These are phyloP conservation scores for Hansfordia pulvinata DNA, from an alignment of 2,329 filamentous ascomycete species.

Conservation along the genomic window DNA sequence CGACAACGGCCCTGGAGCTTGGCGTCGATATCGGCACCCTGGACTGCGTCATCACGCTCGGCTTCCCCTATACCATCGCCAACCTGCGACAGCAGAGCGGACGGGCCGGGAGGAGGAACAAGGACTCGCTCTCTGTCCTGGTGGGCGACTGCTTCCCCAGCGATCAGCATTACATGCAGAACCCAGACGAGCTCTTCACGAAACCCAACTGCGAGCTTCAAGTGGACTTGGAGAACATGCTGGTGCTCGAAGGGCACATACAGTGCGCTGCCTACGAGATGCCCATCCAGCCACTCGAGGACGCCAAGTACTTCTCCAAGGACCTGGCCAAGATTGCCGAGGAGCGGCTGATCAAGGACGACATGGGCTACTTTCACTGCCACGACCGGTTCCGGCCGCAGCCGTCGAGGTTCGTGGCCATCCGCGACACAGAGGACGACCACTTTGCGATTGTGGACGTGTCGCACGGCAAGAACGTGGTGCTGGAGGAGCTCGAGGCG, in stretches of 20 bases:
- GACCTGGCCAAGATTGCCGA: conserved; percentile 58
- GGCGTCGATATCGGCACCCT: conserved; percentile 91
- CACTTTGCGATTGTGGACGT: conserved; percentile 90
- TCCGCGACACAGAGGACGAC: conserved; percentile 78
- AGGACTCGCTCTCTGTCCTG: conserved; percentile 80
- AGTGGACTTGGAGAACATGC: conserved; percentile 82
- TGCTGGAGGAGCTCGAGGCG: conserved; percentile 92
- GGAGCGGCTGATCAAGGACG: conserved; percentile 61
- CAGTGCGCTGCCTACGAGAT: conserved; percentile 94
- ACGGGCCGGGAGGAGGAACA: conserved; percentile 80
- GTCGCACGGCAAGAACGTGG: conserved; percentile 66
- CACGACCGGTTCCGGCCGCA: conserved; percentile 77
- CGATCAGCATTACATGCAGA: conserved; percentile 95
- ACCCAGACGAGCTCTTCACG: conserved; percentile 86
- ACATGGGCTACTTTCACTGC: conserved; percentile 76
- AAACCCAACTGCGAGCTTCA: conserved; percentile 81
- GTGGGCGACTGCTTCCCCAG: conserved; percentile 82
- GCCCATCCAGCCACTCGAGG: conserved; percentile 70
- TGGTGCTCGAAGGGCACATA: conserved; percentile 84
- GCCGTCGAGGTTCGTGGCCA: conserved; percentile 72
- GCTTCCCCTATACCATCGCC: conserved; percentile 90
- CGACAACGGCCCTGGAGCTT: conserved; percentile 83
- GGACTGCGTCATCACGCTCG: conserved; percentile 86
- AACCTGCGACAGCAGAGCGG: conserved; percentile 93
- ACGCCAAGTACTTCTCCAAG: conserved; percentile 65